A percentile compares a stretch with the other conserved stretches of the same genome.
These are phyloP conservation scores for Mycena kentingensis DNA, from an alignment of 768 basidiomycete genomes.

Conservation along the genomic window DNA sequence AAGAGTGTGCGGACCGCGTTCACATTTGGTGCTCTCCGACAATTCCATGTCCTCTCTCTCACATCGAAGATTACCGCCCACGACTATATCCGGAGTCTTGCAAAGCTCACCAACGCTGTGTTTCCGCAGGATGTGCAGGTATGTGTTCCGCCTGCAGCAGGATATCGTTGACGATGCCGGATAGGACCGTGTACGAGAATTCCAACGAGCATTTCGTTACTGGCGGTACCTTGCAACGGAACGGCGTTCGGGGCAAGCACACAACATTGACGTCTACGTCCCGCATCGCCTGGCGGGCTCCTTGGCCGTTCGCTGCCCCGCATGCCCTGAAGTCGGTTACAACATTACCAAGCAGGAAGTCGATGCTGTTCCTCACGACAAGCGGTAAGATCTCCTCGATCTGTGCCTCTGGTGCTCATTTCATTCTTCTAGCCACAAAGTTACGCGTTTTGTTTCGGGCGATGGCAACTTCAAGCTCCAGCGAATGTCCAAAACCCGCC, in stretches of 20 bases:
- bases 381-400: not conserved
- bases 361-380: not conserved
- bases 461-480: constrained; percentile 7
- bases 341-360: not conserved
- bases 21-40: not conserved
- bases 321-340: not conserved
- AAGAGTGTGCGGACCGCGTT: not conserved
- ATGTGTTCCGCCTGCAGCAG: not conserved
- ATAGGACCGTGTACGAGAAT: not conserved
- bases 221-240: not conserved
- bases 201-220: not conserved
- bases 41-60: constrained; percentile 1
- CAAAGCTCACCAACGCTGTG: not conserved
- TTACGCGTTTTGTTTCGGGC: not conserved
- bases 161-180: not conserved
- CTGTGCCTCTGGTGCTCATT: not conserved
- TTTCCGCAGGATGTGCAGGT: not conserved
- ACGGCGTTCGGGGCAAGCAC: not conserved
- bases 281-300: not conserved
- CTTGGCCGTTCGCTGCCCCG: not conserved
- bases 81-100: not conserved
- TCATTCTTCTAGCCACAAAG: not conserved
- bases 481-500: constrained; percentile 3
- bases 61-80: not conserved
- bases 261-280: not conserved